A percentile compares a stretch with the other conserved stretches of the same genome.
phyloP scores from a whole-genome alignment of 371 early-diverging fungal species.

The Apophysomyces sp. region DNA sequence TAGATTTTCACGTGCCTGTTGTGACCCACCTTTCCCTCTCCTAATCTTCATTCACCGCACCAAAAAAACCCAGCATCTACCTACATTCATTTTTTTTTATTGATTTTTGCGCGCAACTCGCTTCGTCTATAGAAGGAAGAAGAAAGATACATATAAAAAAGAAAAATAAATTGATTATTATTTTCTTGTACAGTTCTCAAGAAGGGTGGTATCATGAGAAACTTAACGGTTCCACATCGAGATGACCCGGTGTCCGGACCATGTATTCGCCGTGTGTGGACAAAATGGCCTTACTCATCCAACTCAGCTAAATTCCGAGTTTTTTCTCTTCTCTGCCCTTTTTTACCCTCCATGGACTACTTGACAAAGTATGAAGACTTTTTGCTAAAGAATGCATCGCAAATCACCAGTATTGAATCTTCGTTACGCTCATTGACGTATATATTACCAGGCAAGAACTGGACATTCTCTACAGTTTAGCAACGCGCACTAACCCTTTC shows the following conservation, averaged over 20 bases:
- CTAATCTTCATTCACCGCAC: background rate
- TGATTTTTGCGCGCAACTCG: background rate
- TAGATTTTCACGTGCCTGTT: constrained; percentile 12
- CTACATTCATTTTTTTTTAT: background rate
- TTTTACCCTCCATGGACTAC: constrained; percentile 37
- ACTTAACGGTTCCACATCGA: background rate
- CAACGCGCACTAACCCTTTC: background rate
- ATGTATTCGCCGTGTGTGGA: background rate
- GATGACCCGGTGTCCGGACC: background rate
- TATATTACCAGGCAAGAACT: constrained; percentile 76
- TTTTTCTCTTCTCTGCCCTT: background rate
- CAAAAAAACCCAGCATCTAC: background rate
- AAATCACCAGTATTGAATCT: constrained; percentile 87
- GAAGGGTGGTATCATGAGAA: too few relatives aligned
- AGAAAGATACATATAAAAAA: background rate
- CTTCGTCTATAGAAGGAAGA: background rate
- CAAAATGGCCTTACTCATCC: background rate
- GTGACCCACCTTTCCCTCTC: background rate
- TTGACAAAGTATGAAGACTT: constrained; percentile 76
- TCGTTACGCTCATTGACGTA: constrained; percentile 87
- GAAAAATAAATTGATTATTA: background rate
- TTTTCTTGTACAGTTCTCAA: background rate
- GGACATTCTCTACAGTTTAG: too few relatives aligned
- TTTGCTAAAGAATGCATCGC: constrained; percentile 83
- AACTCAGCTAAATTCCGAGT: background rate